phyloP scores from a whole-genome alignment of 1,284 basidiomycete species.

The Ceratobasidium theobromae region DNA sequence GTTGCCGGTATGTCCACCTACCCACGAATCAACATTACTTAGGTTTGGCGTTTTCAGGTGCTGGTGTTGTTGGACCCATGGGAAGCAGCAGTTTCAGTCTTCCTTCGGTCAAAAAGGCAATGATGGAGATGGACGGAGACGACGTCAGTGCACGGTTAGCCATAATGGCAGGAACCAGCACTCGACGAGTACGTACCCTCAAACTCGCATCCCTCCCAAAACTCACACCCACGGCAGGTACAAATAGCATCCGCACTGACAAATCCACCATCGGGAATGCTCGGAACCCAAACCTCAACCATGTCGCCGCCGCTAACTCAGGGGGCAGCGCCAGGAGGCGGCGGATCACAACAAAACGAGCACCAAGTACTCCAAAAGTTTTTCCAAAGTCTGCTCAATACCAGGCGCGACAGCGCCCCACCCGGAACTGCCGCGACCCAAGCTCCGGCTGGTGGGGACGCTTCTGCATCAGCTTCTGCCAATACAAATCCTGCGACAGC shows the following conservation, averaged over 20 bases:
- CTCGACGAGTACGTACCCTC: conserved; percentile 37
- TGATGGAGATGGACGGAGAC: conserved; percentile 80
- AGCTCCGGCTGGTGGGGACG: too few species aligned
- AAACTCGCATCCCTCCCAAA: conserved; percentile 36
- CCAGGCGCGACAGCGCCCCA: conserved; percentile 21
- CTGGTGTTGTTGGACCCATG: conserved; percentile 80
- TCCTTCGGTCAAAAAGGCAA: conserved; percentile 81
- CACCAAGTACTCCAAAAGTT: conserved; percentile 84
- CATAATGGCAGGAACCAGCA: conserved; percentile 41
- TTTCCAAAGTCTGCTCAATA: conserved; percentile 73
- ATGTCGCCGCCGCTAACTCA: conserved; percentile 36
- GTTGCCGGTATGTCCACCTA: conserved; percentile 48
- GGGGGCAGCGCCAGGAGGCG: too few species aligned
- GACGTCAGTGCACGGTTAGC: conserved; percentile 38
- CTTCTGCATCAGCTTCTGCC: neutral
- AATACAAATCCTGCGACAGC: neutral
- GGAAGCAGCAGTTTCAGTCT: conserved; percentile 78
- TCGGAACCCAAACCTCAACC: neutral
- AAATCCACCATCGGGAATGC: neutral
- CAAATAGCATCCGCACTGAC: conserved; percentile 10
- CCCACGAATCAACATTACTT: conserved; percentile 38
- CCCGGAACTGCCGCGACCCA: too few species aligned
- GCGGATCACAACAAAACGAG: conserved; percentile 44
- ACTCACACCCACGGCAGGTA: neutral
- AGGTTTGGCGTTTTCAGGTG: conserved; percentile 44